Conservation (phyloP, 495 filamentous ascomycete species). For the Cenococcum geophilum region DNA sequence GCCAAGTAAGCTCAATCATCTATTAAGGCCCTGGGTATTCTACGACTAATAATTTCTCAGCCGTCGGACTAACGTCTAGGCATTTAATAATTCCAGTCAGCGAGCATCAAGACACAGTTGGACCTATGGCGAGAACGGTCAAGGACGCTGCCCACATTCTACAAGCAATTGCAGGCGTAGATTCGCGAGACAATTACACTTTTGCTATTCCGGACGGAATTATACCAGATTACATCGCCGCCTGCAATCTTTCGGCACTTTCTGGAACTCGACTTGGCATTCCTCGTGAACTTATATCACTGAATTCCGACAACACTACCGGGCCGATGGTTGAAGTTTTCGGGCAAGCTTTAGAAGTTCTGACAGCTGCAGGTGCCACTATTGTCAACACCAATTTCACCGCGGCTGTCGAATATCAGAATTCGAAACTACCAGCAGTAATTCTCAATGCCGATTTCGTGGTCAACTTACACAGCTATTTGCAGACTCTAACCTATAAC, state of each 20-base stretch:
- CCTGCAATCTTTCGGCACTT: slow-evolving; percentile 46
- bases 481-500: slow-evolving; percentile 41
- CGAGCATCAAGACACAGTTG: slow-evolving; percentile 59
- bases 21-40: no score
- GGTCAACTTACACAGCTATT: slow-evolving; percentile 34
- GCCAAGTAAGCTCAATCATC: no score
- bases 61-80: slow-evolving; percentile 60
- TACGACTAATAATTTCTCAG: no score
- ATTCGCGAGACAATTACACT: slow-evolving; percentile 50
- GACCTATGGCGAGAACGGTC: slow-evolving; percentile 59
- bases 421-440: slow-evolving; percentile 23
- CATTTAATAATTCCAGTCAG: slow-evolving; percentile 57
- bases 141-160: slow-evolving; percentile 63
- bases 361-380: slow-evolving; percentile 47
- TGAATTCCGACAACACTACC: slow-evolving; percentile 22
- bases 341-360: slow-evolving; percentile 40
- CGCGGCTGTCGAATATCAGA: slow-evolving; percentile 35
- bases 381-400: slow-evolving; percentile 53
- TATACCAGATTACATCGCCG: slow-evolving; percentile 47
- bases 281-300: slow-evolving; percentile 40
- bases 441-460: slow-evolving; percentile 40
- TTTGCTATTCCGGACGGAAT: slow-evolving; percentile 44
- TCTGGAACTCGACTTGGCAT: slow-evolving; percentile 49
- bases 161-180: slow-evolving; percentile 53
- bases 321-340: slow-evolving; percentile 43